Evolutionary conservation across 75 land plant genomes (phyloP), one percentile per base, ranked within the genome.

Genomic region (Cunninghamia lanceolata): DNA sequence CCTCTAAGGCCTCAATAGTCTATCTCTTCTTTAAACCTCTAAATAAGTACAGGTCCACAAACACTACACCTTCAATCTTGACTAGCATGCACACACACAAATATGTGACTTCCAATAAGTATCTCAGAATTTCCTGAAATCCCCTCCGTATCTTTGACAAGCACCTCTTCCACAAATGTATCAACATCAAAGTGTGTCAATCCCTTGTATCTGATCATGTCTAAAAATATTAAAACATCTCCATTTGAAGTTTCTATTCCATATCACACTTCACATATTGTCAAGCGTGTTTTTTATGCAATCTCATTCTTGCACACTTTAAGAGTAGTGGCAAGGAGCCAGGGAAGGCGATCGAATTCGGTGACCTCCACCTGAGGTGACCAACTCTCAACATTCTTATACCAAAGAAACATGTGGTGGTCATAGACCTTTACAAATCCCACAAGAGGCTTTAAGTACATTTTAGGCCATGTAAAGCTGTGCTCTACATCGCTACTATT

Each of bases 131-230:
- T 89, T 75, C 90, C 92, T 79, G 93, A 91, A 14, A 86, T 88
- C 97, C 95, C 95, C 46, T 93, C 93, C 40, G 89, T 86, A 70
- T 91, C 91, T 77, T 94, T 93, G 40, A 95, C 95, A 75, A 98
- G 91, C 14, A 96, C 98, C 85, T 98, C 98, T 82, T 98, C 99
- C 84, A 96, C 96, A 93, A n/a, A n/a, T n/a, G n/a, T n/a, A n/a
- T n/a, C n/a, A n/a, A n/a, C n/a, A n/a, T n/a, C n/a, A n/a, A n/a
- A n/a, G n/a, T n/a, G n/a, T n/a, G n/a, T n/a, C n/a, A n/a, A n/a
- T n/a, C n/a, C n/a, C n/a, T n/a, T n/a, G n/a, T n/a, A n/a, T n/a
- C n/a, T n/a, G n/a, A n/a, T n/a, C n/a, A n/a, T n/a, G n/a, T n/a
- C n/a, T n/a, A n/a, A n/a, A n/a, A n/a, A n/a, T n/a, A n/a, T n/a